phyloP scores from a whole-genome alignment of 768 basidiomycete species.

The Lepiota subincarnata region DNA sequence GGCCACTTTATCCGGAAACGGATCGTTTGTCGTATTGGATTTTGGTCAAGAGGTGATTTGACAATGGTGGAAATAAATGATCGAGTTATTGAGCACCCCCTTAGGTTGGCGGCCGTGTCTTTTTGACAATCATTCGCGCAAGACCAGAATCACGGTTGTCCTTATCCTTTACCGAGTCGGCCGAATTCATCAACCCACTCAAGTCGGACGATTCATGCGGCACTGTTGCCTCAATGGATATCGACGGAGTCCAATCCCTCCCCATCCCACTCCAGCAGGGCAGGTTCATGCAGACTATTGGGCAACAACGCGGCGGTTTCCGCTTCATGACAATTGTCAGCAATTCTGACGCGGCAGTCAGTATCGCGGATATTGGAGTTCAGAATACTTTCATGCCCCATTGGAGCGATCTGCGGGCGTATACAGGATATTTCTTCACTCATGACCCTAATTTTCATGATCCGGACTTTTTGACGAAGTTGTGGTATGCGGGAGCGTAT shows the following conservation, averaged over 20 bases:
- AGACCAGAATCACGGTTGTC: slow-evolving; percentile 32
- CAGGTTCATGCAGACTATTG: slow-evolving; percentile 30
- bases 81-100: background rate
- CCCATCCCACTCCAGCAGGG: slow-evolving; percentile 24
- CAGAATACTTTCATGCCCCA: slow-evolving; percentile 46
- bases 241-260: slow-evolving; percentile 32
- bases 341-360: slow-evolving; percentile 30
- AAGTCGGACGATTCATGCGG: slow-evolving; percentile 39
- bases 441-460: slow-evolving; percentile 38
- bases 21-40: background rate
- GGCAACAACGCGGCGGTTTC: slow-evolving; percentile 43
- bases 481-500: slow-evolving; percentile 55
- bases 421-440: slow-evolving; percentile 45
- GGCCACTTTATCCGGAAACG: background rate
- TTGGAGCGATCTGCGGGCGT: slow-evolving; percentile 40
- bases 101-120: slow-evolving; percentile 30
- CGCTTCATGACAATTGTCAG: slow-evolving; percentile 43
- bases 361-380: slow-evolving; percentile 39
- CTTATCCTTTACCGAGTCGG: slow-evolving; percentile 47
- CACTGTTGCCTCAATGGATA: slow-evolving; percentile 19
- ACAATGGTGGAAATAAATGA: background rate
- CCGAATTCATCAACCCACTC: slow-evolving; percentile 40
- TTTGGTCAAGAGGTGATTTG: slow-evolving; percentile 1
- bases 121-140: slow-evolving; percentile 23
- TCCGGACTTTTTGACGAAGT: slow-evolving; percentile 42